Base-by-base conservation (phyloP, 371 early-diverging fungal species). In the Lichtheimia ramosa region DNA sequence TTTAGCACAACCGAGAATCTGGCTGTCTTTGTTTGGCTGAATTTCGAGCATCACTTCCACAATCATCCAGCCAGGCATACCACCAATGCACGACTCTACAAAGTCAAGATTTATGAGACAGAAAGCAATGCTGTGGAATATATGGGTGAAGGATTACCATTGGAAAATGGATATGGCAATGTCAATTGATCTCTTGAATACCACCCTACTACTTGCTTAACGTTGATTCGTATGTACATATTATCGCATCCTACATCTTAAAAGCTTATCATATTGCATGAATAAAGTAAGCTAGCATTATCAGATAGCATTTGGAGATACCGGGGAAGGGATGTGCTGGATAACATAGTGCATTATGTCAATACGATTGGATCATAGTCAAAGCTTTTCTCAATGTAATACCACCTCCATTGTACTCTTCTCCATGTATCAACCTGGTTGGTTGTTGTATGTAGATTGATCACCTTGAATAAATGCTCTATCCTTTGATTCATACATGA, bases 1-100 rank as follows among this genome's bases (percentile, higher is more conserved):
- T 46, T 21, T 53, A 91, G 95, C 71, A 96, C 96, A 14, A 89
- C 92, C 13, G 96, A 96, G 75, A 94, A 94, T 70, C 69, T 96
- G 46, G 93, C 93, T 0, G 83, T 92, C 7, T 96, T 85, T 68
- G 85, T 93, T 34, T 96, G 94, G 94, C 71, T 80, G 56, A 79
- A 76, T 50, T 77, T 95, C 51, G 60, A 72, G 49, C 52, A 62
- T 24, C 63, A 75, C 40, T 75, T 86, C 28, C 64, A 75, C 48
- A 55, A 51, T 2, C 71, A 83, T 25, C 73, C 73, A 8, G 58
- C 34, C 10, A 56, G 66, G 53, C 46, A 61, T 43, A 39, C 65
- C 1, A 64, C 64, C 16, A 51, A 65, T 50, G 79, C 73, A 39
- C 48, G 66, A 21, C 65, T 91, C 13, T 79, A 86, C 64, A 84